Base-by-base conservation (phyloP, 2,329 filamentous ascomycete genomes). In the Gyromitra esculenta region DNA sequence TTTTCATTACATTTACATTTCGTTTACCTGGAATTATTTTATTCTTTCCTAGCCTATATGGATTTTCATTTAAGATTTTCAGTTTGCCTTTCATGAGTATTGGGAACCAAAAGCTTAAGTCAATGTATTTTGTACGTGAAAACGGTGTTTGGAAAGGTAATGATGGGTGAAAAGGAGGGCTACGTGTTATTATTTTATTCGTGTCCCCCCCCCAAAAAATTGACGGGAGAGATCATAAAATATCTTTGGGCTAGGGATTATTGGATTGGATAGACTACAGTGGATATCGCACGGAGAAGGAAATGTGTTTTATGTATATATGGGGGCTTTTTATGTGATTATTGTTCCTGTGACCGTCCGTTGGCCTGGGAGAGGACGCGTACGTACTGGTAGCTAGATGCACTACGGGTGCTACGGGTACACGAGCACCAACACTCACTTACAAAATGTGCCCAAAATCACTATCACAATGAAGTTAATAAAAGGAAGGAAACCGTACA, bases 271-370 rank as follows among this genome's bases (percentile, higher is more conserved):
- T 57, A 57, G 48, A 50, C 35, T 54, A 66, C 18, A 11, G 25
- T 45, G 15, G 25, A n/a, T 5, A 9, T 31, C n/a, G 15, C 1
- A 35, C 48, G 43, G 13, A 35, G 41, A 41, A 15, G 13, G 31
- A 31, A 37, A 69, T 50, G 15, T 45, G 50, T 60, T 21, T 52
- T 62, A 52, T 57, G 50, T 62, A 70, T 37, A 70, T 54, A 70
- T 41, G 25, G 25, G 25, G 43, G 18, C 1, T 25, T 54, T 54
- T 21, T 45, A 45, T 15, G 41, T 45, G 25, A 31, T 3, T 31
- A 31, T 31, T 31, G 25, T 31, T 31, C 25, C 25, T 31, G 25
- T 31, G 25, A 31, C 25, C 4, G 4, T 31, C 25, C 25, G 25
- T 4, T 31, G 25, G 25, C 25, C 2, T 31, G 4, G 25, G 25